phyloP scores from a whole-genome alignment of 768 basidiomycete species.

The Sarcomyxa edulis region DNA sequence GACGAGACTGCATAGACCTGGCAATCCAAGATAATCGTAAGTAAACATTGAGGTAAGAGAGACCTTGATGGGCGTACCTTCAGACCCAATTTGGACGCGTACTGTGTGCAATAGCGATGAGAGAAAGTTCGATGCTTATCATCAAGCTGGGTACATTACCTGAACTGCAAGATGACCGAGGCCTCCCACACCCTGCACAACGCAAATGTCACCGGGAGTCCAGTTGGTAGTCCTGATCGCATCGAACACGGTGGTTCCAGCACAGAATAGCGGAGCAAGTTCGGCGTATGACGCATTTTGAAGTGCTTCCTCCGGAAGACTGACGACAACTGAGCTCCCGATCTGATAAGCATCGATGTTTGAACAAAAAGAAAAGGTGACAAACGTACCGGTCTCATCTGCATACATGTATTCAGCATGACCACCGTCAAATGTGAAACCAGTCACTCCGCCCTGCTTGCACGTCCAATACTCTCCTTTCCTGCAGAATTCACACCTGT shows the following conservation, averaged over 20 bases:
- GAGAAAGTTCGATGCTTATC: background rate
- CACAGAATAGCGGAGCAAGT: slow-evolving; percentile 7
- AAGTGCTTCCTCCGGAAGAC: slow-evolving; percentile 6
- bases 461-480: slow-evolving; percentile 8
- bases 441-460: slow-evolving; percentile 4
- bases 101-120: background rate
- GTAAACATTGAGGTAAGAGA: background rate
- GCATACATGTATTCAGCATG: slow-evolving; percentile 9
- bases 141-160: background rate
- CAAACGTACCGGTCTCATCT: slow-evolving; percentile 4
- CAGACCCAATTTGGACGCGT: slow-evolving; percentile 6
- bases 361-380: background rate
- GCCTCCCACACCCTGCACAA: slow-evolving; percentile 7
- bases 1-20: slow-evolving; percentile 6
- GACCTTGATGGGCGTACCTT: background rate
- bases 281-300: slow-evolving; percentile 5
- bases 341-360: background rate
- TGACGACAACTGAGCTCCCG: slow-evolving; percentile 1
- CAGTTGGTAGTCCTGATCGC: slow-evolving; percentile 3
- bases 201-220: slow-evolving; percentile 7
- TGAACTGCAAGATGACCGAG: slow-evolving; percentile 8
- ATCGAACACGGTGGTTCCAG: slow-evolving; percentile 5
- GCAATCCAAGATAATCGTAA: background rate
- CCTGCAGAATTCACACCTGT: slow-evolving; percentile 4
- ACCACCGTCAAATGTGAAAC: slow-evolving; percentile 8